These are phyloP conservation scores for Amylostereum chailletii DNA, from an alignment of 1,284 basidiomycete species.

Conservation along the genomic window DNA sequence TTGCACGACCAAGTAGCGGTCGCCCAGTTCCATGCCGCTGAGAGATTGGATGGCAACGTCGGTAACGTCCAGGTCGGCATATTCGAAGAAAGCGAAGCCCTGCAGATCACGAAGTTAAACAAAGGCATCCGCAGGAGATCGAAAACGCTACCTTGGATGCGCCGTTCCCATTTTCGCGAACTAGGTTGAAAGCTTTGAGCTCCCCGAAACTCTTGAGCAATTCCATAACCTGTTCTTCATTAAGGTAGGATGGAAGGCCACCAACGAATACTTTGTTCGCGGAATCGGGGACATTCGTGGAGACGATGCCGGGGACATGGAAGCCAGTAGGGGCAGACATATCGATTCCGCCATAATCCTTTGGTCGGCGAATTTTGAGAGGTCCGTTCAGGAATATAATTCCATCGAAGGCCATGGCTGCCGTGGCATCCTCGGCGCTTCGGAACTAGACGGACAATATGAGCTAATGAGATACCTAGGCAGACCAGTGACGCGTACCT, in stretches of 20 bases:
- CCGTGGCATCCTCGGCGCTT: conserved; percentile 91
- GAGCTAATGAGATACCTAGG: conserved; percentile 3
- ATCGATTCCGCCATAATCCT: conserved; percentile 84
- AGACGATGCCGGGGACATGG: conserved; percentile 89
- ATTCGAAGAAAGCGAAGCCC: conserved; percentile 99
- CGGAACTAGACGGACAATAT: conserved; percentile 63
- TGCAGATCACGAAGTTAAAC: conserved; percentile 21
- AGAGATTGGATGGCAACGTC: conserved; percentile 95
- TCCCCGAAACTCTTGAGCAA: conserved; percentile 96
- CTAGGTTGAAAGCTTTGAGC: conserved; percentile 94
- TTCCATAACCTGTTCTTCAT: conserved; percentile 97
- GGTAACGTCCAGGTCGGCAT: conserved; percentile 82
- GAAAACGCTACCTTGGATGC: conserved; percentile 67
- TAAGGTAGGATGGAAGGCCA: conserved; percentile 89
- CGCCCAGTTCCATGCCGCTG: conserved; percentile 96
- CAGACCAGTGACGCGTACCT: conserved; percentile 43
- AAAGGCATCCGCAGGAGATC: conserved; percentile 2
- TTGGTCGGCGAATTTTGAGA: conserved; percentile 92
- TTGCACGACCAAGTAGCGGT: conserved; percentile 94
- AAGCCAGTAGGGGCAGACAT: conserved; percentile 51
- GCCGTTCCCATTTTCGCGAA: conserved; percentile 86
- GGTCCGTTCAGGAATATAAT: conserved; percentile 90
- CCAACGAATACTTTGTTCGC: conserved; percentile 98
- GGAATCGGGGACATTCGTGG: conserved; percentile 95
- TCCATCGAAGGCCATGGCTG: conserved; percentile 95